Base-by-base conservation (phyloP, 139 green algal species). In the Picochlorum sp. region DNA sequence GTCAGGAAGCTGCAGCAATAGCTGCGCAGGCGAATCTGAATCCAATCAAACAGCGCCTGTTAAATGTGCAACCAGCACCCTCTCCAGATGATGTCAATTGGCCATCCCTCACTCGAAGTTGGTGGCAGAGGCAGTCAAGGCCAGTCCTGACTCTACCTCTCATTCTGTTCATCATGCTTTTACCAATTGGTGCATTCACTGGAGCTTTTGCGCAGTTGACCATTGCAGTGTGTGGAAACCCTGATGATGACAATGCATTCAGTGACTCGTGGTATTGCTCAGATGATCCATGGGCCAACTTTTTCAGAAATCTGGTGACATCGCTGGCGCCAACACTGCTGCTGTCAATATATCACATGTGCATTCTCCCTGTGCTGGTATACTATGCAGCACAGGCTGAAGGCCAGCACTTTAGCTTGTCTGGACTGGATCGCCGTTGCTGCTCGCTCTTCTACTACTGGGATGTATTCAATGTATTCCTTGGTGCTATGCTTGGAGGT, bases 271-370 rank as follows among this genome's bases (percentile, higher is more conserved):
- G 84, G 82, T 90, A 83, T 73, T 92, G 86, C 59, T 51, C 57
- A 24, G 49, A 62, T 14, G 57, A 65, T 24, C 50, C 28, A 3
- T n/a, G 70, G 6, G 54, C 76, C 3, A 50, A 14, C 21, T 68
- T 79, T 45, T 56, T 84, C 6, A 64, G 70, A 47, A 71, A 75
- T 5, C 49, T 90, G 5, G 62, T 94, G 52, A 90, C 85, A 13
- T 85, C 76, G 28, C 83, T 88, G 68, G 52, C 88, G 31, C 88
- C 88, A 8, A 62, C 78, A 4, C 41, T 95, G 41, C 65, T 95
- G 50, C 78, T 95, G 9, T 82, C 71, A 49, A 62, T 92, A 18
- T 95, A 86, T 82, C 84, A 95, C 66, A 82, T 76, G 55, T 74
- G 91, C 45, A 66, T 95, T 44, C 73, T 95, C 45, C 88, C 88